Conservation (phyloP, 2,329 filamentous ascomycete species). For the Cercospora zeina region DNA sequence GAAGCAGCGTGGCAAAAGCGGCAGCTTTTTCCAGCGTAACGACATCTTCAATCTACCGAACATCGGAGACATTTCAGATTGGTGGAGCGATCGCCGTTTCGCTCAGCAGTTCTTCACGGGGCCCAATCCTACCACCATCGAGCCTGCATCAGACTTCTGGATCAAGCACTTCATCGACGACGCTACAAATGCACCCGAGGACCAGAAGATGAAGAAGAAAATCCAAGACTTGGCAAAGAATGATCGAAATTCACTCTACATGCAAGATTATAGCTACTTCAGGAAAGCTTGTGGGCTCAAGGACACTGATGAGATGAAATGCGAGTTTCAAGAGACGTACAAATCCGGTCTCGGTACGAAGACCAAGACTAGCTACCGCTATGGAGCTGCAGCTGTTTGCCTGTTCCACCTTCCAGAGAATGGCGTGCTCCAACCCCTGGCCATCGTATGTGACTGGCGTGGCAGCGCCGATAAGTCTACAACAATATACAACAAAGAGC, state of each 20-base stretch:
- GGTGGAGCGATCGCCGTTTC: constrained; percentile 49
- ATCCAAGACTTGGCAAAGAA: constrained; percentile 36
- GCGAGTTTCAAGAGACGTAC: constrained; percentile 24
- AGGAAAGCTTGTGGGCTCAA: constrained; percentile 39
- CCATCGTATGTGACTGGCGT: constrained; percentile 53
- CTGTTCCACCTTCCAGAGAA: constrained; percentile 41
- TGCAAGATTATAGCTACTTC: constrained; percentile 51
- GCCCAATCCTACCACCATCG: constrained; percentile 50
- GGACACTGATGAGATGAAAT: constrained; percentile 23
- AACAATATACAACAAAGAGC: constrained; percentile 53
- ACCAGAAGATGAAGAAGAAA: constrained; percentile 41
- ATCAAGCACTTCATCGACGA: constrained; percentile 43
- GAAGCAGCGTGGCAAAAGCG: constrained; percentile 17
- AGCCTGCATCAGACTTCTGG: constrained; percentile 37
- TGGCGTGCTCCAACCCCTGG: constrained; percentile 52
- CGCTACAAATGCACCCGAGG: constrained; percentile 32
- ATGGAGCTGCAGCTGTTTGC: constrained; percentile 26
- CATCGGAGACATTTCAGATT: constrained; percentile 42
- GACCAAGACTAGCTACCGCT: constrained; percentile 19
- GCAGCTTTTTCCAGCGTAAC: constrained; percentile 24
- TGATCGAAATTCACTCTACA: constrained; percentile 42
- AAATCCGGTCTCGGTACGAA: constrained; percentile 16
- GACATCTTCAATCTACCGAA: constrained; percentile 36
- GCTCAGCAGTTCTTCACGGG: constrained; percentile 51
- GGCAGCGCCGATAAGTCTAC: constrained; percentile 48